A percentile compares a stretch with the other conserved stretches of the same genome.
Conservation (phyloP, 2,329 filamentous ascomycete species). For the Botrytis porri region DNA sequence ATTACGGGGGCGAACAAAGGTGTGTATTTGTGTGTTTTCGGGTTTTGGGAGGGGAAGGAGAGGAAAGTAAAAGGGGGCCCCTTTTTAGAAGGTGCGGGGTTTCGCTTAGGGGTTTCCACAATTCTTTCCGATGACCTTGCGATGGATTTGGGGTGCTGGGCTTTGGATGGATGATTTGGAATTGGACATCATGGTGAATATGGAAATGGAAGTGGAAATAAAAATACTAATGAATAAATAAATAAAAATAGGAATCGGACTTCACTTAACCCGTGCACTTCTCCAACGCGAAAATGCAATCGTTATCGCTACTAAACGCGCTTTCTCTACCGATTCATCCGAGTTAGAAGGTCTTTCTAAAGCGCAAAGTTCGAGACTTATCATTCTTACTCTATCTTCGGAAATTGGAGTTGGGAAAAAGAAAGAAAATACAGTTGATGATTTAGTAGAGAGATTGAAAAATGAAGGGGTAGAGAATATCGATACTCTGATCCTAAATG, state of each 20-base stretch:
- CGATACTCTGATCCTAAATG: constrained; percentile 52
- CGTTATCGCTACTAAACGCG: constrained; percentile 43
- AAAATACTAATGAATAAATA: background rate
- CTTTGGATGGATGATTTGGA: background rate
- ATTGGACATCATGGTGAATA: background rate
- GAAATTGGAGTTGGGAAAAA: rapidly evolving
- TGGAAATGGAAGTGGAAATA: no score
- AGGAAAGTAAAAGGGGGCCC: background rate
- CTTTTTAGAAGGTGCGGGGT: background rate
- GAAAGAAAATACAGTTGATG: rapidly evolving
- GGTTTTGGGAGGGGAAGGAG: background rate
- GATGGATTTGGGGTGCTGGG: background rate
- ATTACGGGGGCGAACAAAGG: constrained; percentile 36
- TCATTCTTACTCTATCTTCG: background rate
- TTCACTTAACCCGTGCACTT: constrained; percentile 37
- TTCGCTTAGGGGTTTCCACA: constrained; percentile 10
- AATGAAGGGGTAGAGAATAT: constrained; percentile 41
- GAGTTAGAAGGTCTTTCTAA: background rate
- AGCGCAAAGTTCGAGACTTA: background rate
- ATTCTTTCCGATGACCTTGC: background rate
- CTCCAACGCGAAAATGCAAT: constrained; percentile 41
- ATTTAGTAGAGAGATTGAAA: background rate
- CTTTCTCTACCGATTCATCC: constrained; percentile 24
- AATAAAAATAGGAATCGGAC: constrained; percentile 35
- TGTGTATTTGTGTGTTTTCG: constrained; percentile 12